phyloP scores from a whole-genome alignment of 768 basidiomycete genomes.

The Melanogaster broomeanus region DNA sequence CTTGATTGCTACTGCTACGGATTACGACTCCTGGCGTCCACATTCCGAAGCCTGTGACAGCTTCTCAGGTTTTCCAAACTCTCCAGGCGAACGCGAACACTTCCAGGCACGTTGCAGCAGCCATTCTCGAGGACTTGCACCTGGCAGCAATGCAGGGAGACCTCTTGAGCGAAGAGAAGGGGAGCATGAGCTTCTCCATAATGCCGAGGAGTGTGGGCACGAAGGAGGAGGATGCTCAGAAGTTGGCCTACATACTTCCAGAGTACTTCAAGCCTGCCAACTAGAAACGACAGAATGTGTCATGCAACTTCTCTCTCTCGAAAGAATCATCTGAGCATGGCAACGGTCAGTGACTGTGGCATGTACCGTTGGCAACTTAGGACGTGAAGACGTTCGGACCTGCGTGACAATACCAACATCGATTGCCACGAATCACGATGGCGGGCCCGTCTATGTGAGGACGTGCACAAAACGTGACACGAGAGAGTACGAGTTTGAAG shows the following conservation, averaged over 20 bases:
- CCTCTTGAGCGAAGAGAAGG: slow-evolving; percentile 67
- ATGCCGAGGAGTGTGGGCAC: slow-evolving; percentile 66
- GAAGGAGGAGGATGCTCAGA: slow-evolving; percentile 61
- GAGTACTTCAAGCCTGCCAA: slow-evolving; percentile 56
- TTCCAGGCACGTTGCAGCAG: slow-evolving; percentile 72
- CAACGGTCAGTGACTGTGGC: too few species aligned
- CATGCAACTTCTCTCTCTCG: too few species aligned
- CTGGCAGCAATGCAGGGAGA: slow-evolving; percentile 51
- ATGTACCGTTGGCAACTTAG: too few species aligned
- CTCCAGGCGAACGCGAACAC: slow-evolving; percentile 86
- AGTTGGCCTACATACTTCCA: slow-evolving; percentile 76
- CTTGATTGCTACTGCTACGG: slow-evolving; percentile 86
- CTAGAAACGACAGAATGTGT: not conserved
- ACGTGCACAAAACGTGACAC: too few species aligned
- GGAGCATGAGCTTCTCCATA: slow-evolving; percentile 84
- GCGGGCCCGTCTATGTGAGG: too few species aligned
- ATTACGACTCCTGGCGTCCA: slow-evolving; percentile 95
- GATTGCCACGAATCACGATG: too few species aligned
- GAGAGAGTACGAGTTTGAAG: too few species aligned
- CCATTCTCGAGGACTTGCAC: slow-evolving; percentile 72
- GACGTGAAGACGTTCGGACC: too few species aligned
- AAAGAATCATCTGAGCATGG: too few species aligned
- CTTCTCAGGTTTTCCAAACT: slow-evolving; percentile 88
- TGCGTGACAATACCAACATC: too few species aligned
- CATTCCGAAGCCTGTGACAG: slow-evolving; percentile 81